Evolutionary conservation across 2,329 filamentous ascomycete genomes (phyloP).

Genomic region (Calonectria fujianensis): DNA sequence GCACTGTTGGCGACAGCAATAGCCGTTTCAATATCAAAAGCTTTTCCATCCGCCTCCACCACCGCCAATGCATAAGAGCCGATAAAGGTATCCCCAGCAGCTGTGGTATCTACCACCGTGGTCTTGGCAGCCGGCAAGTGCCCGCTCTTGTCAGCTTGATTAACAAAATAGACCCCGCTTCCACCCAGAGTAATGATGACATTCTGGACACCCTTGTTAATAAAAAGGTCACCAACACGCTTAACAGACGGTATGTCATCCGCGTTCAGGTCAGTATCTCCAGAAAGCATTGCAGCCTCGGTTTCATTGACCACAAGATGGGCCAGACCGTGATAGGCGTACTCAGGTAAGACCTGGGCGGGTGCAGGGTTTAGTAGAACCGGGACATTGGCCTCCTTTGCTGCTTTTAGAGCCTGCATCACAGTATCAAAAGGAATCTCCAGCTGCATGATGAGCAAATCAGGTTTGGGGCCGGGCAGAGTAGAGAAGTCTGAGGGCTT

Average conservation of each 20-base stretch:
- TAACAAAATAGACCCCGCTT: conserved; percentile 82
- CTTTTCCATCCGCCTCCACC: background rate
- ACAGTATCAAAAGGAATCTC: conserved; percentile 75
- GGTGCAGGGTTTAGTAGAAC: conserved; percentile 84
- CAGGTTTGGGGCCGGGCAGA: conserved; percentile 64
- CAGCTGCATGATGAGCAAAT: conserved; percentile 76
- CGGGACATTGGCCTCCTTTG: conserved; percentile 63
- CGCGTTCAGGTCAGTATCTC: conserved; percentile 58
- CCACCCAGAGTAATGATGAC: conserved; percentile 90
- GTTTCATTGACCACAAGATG: conserved; percentile 86
- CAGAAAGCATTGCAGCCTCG: conserved; percentile 79
- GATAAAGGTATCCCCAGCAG: conserved; percentile 84
- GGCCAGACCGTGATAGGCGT: conserved; percentile 74
- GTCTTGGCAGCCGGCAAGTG: conserved; percentile 67
- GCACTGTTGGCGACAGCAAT: background rate
- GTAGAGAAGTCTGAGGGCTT: conserved; percentile 28
- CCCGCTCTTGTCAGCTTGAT: conserved; percentile 62
- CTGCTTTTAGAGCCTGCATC: conserved; percentile 67
- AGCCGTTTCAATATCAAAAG: background rate
- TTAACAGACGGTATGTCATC: conserved; percentile 58
- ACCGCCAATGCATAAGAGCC: conserved; percentile 75
- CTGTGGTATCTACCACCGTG: conserved; percentile 83
- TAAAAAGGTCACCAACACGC: conserved; percentile 62
- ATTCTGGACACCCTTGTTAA: conserved; percentile 77
- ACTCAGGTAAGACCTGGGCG: conserved; percentile 75